phyloP scores from a whole-genome alignment of 306 rosid species.

The Hippophae tibetana region DNA sequence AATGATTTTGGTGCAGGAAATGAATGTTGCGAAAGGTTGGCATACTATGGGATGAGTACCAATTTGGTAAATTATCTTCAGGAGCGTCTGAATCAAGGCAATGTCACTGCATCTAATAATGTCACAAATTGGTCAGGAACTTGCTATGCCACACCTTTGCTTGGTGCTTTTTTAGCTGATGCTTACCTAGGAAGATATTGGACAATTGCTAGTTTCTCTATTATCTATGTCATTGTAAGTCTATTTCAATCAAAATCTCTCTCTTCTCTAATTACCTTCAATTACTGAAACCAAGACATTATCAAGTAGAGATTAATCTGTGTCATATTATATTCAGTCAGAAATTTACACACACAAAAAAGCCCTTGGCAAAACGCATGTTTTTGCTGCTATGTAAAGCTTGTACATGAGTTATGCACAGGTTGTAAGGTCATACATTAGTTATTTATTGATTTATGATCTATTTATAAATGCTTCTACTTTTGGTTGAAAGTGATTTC shows the following conservation, averaged over 20 bases:
- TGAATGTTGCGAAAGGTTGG: constrained; percentile 14
- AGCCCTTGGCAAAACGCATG: no score
- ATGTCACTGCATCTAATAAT: constrained; percentile 12
- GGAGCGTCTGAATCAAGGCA: constrained; percentile 9
- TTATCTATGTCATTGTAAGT: constrained; percentile 15
- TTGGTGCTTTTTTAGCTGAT: constrained; percentile 15
- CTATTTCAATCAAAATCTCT: not conserved
- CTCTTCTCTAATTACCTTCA: not conserved
- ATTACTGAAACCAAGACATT: not conserved
- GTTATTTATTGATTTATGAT: no score
- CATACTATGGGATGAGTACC: constrained; percentile 15
- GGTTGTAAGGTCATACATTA: no score
- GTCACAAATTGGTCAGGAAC: constrained; percentile 16
- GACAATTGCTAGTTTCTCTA: constrained; percentile 11
- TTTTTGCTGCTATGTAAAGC: no score
- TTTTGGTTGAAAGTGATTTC: no score
- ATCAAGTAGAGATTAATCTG: no score
- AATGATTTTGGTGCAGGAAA: constrained; percentile 9
- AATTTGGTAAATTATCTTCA: constrained; percentile 11
- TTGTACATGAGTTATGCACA: no score
- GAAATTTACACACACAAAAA: no score
- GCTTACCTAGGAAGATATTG: constrained; percentile 15
- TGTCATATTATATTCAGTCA: no score
- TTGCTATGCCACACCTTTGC: constrained; percentile 10
- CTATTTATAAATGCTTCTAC: no score